Base-by-base conservation (phyloP, 1,139 yeast genomes). In the Pichia sp. region DNA sequence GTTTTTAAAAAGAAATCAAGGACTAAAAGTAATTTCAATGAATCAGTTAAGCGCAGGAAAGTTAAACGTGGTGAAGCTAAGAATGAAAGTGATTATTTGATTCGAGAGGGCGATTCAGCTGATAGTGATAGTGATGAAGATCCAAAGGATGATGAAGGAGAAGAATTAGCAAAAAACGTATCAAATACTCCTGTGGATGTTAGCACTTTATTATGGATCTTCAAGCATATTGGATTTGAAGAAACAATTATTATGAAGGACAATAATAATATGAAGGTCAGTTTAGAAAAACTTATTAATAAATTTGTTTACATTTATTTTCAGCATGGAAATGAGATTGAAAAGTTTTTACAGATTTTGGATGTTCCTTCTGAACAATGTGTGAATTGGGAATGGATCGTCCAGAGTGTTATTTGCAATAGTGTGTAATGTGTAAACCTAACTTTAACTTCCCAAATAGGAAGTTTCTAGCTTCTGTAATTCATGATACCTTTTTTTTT, bases 311-410 rank as follows among this genome's bases (percentile, higher is more conserved):
- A 34, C 34, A 6, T 46, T 3, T 46, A 47, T 38, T 7, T 47
- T 4, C 44, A 47, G 28, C 35, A 47, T n/a, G 49, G 49, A 2
- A 27, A 11, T 10, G 44, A 39, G 18, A 27, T 43, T 5, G 44
- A 40, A 7, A 29, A 25, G 7, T 47, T 43, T 18, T 27, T 26
- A 8, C 7, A 36, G 2, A 10, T 27, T 4, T 5, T 36, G 34
- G 29, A 29, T 5, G 4, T 7, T n/a, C 27, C 25, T 31, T 7
- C 28, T 3, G 18, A 26, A 4, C 5, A 10, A 39, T 18, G 31
- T 28, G 44, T 79, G 7, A 69, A 76, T 56, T 82, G 87, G 83
- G 90, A 84, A 61, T 83, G 90, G 90, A 70, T 83, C 1, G 86
- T 83, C 1, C 90, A 84, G 56, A 78, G 87, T 58, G 73, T 82